A percentile compares a stretch with the other conserved stretches of the same genome.
Evolutionary conservation across 345 rosid genomes (phyloP).

Genomic region (Ceriops zippeliana): DNA sequence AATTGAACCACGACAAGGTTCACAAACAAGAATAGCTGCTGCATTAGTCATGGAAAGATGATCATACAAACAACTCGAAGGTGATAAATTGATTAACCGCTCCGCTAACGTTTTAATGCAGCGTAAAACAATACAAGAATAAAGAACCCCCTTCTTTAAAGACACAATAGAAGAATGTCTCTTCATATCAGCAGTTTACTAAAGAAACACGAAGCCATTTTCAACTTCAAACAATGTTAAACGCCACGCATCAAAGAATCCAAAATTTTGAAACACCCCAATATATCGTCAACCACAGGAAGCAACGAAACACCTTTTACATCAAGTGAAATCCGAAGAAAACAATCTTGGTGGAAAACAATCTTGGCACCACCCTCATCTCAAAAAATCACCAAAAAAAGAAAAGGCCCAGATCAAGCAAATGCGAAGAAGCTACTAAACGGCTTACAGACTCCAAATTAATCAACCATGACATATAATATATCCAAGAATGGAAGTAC

Average conservation of each 20-base stretch:
- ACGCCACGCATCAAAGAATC: too few relatives aligned
- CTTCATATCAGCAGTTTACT: too few relatives aligned
- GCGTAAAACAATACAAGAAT: too few relatives aligned
- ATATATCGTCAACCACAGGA: background rate
- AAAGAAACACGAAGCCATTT: too few relatives aligned
- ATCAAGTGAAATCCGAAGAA: background rate
- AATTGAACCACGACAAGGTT: background rate
- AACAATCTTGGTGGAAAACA: background rate
- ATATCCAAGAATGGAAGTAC: background rate
- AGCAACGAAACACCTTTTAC: background rate
- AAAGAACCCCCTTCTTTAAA: too few relatives aligned
- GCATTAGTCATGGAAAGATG: background rate
- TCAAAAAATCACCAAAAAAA: too few relatives aligned
- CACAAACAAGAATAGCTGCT: background rate
- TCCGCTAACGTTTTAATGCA: too few relatives aligned
- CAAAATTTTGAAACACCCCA: too few relatives aligned
- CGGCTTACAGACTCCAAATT: background rate
- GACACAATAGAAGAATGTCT: too few relatives aligned
- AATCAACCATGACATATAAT: too few relatives aligned
- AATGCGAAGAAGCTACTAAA: background rate
- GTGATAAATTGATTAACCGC: too few relatives aligned
- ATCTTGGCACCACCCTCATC: background rate
- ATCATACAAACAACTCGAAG: background rate
- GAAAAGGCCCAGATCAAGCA: conserved; percentile 12
- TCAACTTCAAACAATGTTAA: too few relatives aligned